A percentile compares a stretch with the other conserved stretches of the same genome.
Conservation (phyloP, 2,329 filamentous ascomycete genomes). For the Lachnellula occidentalis region DNA sequence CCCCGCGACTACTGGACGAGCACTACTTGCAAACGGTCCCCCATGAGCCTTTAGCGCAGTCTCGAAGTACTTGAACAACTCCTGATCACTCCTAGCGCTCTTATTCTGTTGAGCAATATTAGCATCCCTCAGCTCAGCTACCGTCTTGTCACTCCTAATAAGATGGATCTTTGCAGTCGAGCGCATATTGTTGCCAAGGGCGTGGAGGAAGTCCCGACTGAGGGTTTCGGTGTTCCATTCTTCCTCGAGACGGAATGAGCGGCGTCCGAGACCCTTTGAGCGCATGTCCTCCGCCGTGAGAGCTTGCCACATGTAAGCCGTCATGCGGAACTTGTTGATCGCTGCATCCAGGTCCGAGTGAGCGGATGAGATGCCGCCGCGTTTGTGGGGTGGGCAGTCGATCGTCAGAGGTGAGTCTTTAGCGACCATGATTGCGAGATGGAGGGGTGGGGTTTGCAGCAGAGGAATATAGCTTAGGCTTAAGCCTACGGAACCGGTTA, state of each 20-base stretch:
- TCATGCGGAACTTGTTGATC: conserved; percentile 65
- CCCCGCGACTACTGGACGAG: conserved; percentile 61
- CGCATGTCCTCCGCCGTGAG: conserved; percentile 73
- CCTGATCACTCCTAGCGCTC: conserved; percentile 49
- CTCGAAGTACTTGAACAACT: conserved; percentile 39
- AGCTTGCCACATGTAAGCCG: conserved; percentile 72
- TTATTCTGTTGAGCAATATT: conserved; percentile 60
- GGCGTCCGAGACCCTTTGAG: conserved; percentile 59
- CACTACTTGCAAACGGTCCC: conserved; percentile 27
- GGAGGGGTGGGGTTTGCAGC: conserved; percentile 56
- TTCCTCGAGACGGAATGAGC: conserved; percentile 69
- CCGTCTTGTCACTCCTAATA: conserved; percentile 59
- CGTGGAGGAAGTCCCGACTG: conserved; percentile 33
- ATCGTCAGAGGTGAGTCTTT: conserved; percentile 64
- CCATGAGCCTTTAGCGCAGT: conserved; percentile 43
- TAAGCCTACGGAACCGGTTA: conserved; percentile 37
- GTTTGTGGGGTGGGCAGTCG: conserved; percentile 59
- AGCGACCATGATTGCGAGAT: conserved; percentile 64
- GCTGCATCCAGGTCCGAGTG: conserved; percentile 53
- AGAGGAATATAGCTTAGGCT: conserved; percentile 47
- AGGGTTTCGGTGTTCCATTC: conserved; percentile 66
- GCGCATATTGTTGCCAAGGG: conserved; percentile 3
- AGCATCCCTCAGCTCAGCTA: conserved; percentile 59
- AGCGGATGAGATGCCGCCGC: conserved; percentile 47
- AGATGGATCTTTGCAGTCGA: conserved; percentile 60